phyloP scores from a whole-genome alignment of 257 asterid genomes.

The Solanum peruvianum region DNA sequence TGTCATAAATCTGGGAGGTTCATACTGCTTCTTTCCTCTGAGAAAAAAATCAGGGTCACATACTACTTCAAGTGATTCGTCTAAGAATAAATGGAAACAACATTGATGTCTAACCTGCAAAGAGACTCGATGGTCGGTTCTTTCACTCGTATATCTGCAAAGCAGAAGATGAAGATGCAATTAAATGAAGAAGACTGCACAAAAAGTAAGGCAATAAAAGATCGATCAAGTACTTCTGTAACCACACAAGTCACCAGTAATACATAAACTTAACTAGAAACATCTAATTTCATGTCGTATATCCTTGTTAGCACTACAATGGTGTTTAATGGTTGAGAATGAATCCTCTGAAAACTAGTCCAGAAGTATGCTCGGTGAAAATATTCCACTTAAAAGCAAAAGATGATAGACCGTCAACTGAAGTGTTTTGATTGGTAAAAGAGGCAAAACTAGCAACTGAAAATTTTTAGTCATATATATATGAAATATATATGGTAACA shows the following conservation, averaged over 20 bases:
- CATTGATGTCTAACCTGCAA: conserved; percentile 52
- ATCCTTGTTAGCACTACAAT: background rate
- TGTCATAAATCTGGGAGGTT: conserved; percentile 85
- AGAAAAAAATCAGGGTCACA: background rate
- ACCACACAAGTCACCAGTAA: background rate
- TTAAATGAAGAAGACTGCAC: background rate
- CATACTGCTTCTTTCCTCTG: conserved; percentile 82
- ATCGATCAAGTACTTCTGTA: background rate
- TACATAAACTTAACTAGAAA: background rate
- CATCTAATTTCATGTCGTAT: background rate
- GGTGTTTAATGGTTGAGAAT: background rate
- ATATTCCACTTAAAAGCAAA: background rate
- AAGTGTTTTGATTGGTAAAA: background rate
- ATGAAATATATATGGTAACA: background rate
- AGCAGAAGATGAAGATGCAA: background rate
- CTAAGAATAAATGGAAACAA: background rate
- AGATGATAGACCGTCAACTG: background rate
- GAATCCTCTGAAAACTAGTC: background rate
- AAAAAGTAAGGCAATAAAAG: background rate
- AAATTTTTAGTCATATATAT: background rate
- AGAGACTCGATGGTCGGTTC: conserved; percentile 82
- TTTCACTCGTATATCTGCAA: conserved; percentile 78
- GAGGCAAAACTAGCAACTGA: background rate
- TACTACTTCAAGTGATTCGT: background rate
- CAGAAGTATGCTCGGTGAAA: background rate